Conservation (phyloP, 352 stramenopile species). For the Pythium rhizo-oryzae region DNA sequence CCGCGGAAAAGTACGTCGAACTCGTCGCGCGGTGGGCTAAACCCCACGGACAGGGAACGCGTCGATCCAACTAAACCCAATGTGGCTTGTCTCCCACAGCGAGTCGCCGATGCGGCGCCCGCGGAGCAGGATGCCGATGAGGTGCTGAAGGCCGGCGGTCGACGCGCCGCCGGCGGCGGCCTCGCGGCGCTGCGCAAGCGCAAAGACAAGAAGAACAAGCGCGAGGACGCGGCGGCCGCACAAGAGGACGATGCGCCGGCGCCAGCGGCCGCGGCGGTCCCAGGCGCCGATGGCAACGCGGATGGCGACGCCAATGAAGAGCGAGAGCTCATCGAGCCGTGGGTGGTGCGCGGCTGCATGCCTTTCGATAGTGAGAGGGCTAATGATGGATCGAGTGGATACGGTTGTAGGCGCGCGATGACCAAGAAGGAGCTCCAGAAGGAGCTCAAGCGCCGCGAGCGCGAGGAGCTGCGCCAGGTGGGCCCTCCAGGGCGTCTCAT, state of each 20-base stretch:
- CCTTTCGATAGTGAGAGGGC: too few species aligned
- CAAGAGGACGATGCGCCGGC: background rate
- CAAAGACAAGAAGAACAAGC: conserved; percentile 60
- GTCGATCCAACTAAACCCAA: too few species aligned
- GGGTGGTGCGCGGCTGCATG: background rate
- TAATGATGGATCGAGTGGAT: too few species aligned
- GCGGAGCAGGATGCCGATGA: conserved; percentile 32
- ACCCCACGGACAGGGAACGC: too few species aligned
- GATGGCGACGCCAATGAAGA: conserved; percentile 17
- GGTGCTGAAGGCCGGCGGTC: conserved; percentile 39
- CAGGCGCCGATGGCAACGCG: conserved; percentile 6
- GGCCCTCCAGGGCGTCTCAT: background rate
- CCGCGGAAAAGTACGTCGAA: conserved; percentile 33
- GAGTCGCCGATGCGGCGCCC: conserved; percentile 28
- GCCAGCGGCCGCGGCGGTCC: background rate
- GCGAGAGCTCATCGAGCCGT: conserved; percentile 44
- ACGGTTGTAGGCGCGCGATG: conserved; percentile 38
- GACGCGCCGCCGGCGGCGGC: conserved; percentile 35
- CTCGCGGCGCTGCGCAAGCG: conserved; percentile 65
- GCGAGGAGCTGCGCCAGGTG: conserved; percentile 72
- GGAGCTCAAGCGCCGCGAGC: conserved; percentile 75
- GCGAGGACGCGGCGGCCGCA: conserved; percentile 15
- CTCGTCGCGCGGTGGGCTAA: background rate
- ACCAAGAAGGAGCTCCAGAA: conserved; percentile 82
- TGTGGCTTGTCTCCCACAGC: background rate